Evolutionary conservation across 1,284 basidiomycete species (phyloP), one percentile per base, ranked within the genome.

Genomic region (Tremellales sp.): DNA sequence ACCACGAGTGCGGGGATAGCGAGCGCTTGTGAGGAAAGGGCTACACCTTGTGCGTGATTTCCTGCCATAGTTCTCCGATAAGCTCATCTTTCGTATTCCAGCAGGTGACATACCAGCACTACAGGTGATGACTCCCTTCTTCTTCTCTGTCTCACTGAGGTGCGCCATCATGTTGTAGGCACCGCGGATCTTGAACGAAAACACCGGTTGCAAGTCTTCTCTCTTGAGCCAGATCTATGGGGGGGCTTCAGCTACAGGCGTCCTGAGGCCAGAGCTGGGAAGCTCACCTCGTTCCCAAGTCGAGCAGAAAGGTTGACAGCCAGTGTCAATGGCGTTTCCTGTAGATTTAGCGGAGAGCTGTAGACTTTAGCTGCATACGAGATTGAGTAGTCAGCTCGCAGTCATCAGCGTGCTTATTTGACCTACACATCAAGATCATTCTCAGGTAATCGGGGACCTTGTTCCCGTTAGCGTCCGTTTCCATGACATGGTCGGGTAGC

Each of bases 121-220:
- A 70, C 94, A 99, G 33, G 95, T 97, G 48, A 98, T 80, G 57
- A 99, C 95, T 50, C 95, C 95, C 72, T 93, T 94, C 87, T 89
- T 91, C 56, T 92, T 81, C 61, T 97, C 92, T 50, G 92, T 89
- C 21, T 86, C 83, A 9, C 78, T 78, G 36, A 99, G 76, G 71
- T 82, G 82, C 5, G 89, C 88, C 95, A 99, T 99, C 71, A 97
- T 89, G 74, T 99, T 99, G 78, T 95, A 98, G 16, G 95, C 95
- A 21, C 95, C 95, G 7, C 95, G 79, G 47, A 95, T 91, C 70
- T 99, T 99, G 83, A 99, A 99, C 68, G 87, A 91, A 72, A 98
- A 99, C 14, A 99, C 95, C 56, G 97, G 90, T 52, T 98, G 95
- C 81, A 95, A 71, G 62, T 98, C 95, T 75, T 98, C 95, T 33